phyloP scores from a whole-genome alignment of 2,329 filamentous ascomycete genomes.

The Proliferodiscus dingleyae region DNA sequence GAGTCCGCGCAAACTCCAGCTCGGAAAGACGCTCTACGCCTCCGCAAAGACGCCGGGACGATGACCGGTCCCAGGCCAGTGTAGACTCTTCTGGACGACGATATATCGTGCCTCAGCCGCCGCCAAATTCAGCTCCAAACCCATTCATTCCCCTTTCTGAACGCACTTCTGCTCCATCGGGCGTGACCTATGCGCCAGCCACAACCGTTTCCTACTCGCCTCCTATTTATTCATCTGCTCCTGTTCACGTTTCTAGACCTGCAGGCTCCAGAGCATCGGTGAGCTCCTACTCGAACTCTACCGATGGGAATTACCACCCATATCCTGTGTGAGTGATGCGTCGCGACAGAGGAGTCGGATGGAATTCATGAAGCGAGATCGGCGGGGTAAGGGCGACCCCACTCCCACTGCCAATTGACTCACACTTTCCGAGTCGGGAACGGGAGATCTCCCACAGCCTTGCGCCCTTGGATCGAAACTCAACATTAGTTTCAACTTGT shows the following conservation, averaged over 20 bases:
- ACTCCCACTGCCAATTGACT: not conserved
- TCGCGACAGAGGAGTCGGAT: not conserved
- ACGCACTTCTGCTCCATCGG: slow-evolving; percentile 4
- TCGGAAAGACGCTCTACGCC: slow-evolving; percentile 5
- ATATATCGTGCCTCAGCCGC: slow-evolving; percentile 14
- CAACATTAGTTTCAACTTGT: no score
- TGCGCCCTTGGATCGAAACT: no score
- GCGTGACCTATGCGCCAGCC: slow-evolving; percentile 7
- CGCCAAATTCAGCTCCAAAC: slow-evolving; percentile 16
- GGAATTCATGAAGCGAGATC: not conserved
- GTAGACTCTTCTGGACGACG: slow-evolving; percentile 5
- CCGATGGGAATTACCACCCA: slow-evolving; percentile 27
- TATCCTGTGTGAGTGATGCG: slow-evolving; percentile 7
- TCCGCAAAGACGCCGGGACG: not conserved
- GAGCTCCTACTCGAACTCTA: not conserved
- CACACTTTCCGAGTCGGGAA: not conserved
- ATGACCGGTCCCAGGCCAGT: slow-evolving; percentile 1
- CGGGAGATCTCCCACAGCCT: not conserved
- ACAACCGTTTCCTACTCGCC: slow-evolving; percentile 3
- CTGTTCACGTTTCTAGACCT: slow-evolving; percentile 2
- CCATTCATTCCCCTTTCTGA: slow-evolving; percentile 20
- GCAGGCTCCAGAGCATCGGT: not conserved
- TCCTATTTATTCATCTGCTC: slow-evolving; percentile 9
- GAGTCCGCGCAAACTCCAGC: slow-evolving; percentile 1
- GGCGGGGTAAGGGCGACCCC: not conserved